Evolutionary conservation across 2,329 filamentous ascomycete genomes (phyloP), one percentile per base, ranked within the genome.

Genomic region (Claviceps digitariae): DNA sequence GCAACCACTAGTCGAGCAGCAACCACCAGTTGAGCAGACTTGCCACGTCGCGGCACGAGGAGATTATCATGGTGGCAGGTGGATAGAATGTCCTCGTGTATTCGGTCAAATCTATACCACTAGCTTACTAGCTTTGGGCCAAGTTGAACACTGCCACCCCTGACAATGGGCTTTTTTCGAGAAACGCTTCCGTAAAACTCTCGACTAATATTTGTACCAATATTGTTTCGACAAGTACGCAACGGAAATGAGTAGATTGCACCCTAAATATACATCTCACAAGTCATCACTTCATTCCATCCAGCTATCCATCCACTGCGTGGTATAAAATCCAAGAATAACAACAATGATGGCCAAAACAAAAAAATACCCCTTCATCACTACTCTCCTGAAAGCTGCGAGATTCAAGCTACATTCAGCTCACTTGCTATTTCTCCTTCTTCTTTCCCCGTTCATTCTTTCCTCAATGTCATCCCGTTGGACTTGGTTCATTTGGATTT

Each of bases 401-500:
- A 21, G 3, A 21, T 21, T 41, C 9, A 7, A 4, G 4, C n/a
- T 7, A 25, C 12, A 17, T 21, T 43, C 40, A 21, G 21, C 21
- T 8, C 34, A 34, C 2, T 17, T 38, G 34, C 34, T 4, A 17
- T 13, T 38, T 38, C 17, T 36, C 10, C 17, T 38, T 27, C 21
- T 54, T 20, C 9, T 43, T 5, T 8, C 27, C 8, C 27, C 8
- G n/a, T 29, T 34, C 10, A 34, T 12, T 34, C 31, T 34, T 12
- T 34, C 31, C 10, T 34, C 10, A 34, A 34, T 9, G 10, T 50
- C 13, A 23, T 13, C 31, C 3, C 25, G 7, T 25, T 5, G 17
- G 36, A 21, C 27, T 38, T 34, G 23, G 2, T 36, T 44, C 20
- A 52, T 31, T 69, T 68, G 78, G 23, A 25, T 46, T 67, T 78